Evolutionary conservation across 2,329 filamentous ascomycete species (phyloP).

Genomic region (Penicillium palitans): DNA sequence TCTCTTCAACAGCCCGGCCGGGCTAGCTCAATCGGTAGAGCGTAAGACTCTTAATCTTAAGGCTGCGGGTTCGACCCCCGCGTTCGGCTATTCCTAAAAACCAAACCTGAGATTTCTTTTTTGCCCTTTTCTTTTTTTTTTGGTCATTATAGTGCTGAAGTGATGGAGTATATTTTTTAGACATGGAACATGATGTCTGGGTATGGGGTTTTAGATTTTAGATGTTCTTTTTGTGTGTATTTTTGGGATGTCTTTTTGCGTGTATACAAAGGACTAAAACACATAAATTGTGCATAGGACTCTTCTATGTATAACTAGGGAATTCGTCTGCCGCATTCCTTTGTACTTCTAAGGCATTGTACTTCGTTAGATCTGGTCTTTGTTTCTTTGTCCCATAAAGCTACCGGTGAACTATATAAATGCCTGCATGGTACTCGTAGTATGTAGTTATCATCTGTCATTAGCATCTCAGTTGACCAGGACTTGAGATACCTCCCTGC

Average conservation of each 20-base stretch:
- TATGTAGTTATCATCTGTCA: not conserved
- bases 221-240: no score
- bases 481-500: not conserved
- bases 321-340: no score
- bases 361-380: no score
- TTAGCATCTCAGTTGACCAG: not conserved
- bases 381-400: not conserved
- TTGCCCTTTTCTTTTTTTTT: not conserved
- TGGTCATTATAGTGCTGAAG: no score
- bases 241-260: no score
- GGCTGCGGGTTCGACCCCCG: slow-evolving; percentile 47
- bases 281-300: no score
- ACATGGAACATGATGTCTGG: no score
- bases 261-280: no score
- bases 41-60: slow-evolving; percentile 52
- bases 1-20: slow-evolving; percentile 26
- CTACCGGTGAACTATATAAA: not conserved
- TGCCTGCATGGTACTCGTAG: not conserved
- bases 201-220: no score
- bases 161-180: no score
- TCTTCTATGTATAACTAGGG: no score
- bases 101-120: not conserved
- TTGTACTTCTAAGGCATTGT: no score
- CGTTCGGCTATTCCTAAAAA: slow-evolving; percentile 38
- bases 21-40: slow-evolving; percentile 53